Evolutionary conservation across 495 filamentous ascomycete genomes (phyloP).

Genomic region (Apiosordaria backusii): DNA sequence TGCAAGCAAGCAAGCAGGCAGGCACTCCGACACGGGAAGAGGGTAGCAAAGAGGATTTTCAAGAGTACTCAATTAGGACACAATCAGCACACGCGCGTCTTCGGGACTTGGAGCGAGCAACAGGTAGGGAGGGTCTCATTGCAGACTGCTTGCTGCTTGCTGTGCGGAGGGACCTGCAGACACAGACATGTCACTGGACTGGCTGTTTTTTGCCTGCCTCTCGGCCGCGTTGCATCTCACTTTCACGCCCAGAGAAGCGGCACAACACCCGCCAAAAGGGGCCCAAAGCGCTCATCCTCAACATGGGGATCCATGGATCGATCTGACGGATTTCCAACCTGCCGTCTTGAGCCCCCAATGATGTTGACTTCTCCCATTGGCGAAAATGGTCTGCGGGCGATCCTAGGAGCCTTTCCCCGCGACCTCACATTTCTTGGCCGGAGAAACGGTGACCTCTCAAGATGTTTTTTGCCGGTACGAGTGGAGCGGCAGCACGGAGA

Average conservation of each 20-base stretch:
- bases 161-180: not conserved
- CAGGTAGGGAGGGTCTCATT: not conserved
- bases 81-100: slow-evolving; percentile 1
- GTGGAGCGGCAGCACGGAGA: not conserved
- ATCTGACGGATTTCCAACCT: slow-evolving; percentile 15
- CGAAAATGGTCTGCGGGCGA: not conserved
- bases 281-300: slow-evolving; percentile 29
- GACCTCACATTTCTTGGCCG: not conserved
- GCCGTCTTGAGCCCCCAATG: slow-evolving; percentile 22
- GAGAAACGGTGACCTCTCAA: not conserved
- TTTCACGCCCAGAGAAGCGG: slow-evolving; percentile 18
- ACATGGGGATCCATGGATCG: slow-evolving; percentile 23
- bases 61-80: not conserved
- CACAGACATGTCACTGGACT: not conserved
- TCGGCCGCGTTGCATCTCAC: slow-evolving; percentile 27
- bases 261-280: slow-evolving; percentile 4
- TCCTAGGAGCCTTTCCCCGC: not conserved
- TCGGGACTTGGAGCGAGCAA: not conserved
- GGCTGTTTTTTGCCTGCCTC: not conserved
- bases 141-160: not conserved
- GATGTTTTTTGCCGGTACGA: not conserved
- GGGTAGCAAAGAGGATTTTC: not conserved
- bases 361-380: not conserved
- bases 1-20: not conserved
- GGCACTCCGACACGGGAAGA: not conserved